phyloP scores from a whole-genome alignment of 352 stramenopile genomes.

The Phytophthora crassamura region DNA sequence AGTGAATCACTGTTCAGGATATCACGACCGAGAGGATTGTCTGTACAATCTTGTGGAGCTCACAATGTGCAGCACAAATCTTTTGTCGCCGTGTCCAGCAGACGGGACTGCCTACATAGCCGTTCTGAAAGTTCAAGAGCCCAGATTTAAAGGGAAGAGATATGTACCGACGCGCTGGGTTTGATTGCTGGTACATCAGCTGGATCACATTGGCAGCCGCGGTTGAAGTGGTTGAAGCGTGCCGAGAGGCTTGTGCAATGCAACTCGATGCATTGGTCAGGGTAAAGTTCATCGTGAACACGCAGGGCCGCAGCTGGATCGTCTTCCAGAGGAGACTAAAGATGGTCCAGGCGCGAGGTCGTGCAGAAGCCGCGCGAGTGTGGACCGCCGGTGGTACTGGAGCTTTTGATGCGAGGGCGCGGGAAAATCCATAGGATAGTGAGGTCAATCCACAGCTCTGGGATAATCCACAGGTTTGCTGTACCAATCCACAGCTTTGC shows the following conservation, averaged over 20 bases:
- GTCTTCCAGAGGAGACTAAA: not conserved
- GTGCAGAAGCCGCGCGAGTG: not conserved
- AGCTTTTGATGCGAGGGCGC: no score
- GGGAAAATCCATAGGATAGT: no score
- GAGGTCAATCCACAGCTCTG: no score
- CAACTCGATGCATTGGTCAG: no score
- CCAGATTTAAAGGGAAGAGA: no score
- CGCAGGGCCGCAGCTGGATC: not conserved
- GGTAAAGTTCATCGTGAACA: not conserved
- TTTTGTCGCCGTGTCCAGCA: slow-evolving; percentile 1
- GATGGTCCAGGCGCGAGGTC: not conserved
- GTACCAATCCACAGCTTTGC: no score
- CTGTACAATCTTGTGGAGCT: no score
- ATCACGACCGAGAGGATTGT: no score
- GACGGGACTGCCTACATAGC: slow-evolving; percentile 11
- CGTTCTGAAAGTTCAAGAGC: slow-evolving; percentile 12
- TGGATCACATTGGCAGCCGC: not conserved
- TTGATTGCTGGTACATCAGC: slow-evolving; percentile 10
- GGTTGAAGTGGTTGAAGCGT: slow-evolving; percentile 4
- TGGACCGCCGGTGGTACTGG: not conserved
- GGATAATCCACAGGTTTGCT: no score
- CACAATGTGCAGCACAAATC: no score
- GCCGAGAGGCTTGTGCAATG: not conserved
- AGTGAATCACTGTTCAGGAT: no score
- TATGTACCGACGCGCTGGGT: not conserved